phyloP scores from a whole-genome alignment of 345 rosid species.

The Streptanthus diversifolius region DNA sequence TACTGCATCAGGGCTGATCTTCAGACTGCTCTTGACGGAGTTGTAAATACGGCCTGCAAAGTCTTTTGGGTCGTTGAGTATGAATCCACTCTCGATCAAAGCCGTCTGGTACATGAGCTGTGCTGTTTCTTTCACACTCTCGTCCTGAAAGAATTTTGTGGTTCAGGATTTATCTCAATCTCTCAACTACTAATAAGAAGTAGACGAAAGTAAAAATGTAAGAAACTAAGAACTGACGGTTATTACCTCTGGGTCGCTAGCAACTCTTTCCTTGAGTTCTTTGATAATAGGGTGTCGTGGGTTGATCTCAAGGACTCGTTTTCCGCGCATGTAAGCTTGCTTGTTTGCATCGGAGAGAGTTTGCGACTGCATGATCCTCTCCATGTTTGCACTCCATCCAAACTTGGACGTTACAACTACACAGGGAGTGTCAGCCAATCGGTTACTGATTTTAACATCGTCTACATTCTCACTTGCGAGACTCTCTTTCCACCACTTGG shows the following conservation, averaged over 20 bases:
- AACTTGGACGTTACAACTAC: constrained; percentile 90
- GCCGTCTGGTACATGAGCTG: constrained; percentile 92
- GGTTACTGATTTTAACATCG: constrained; percentile 83
- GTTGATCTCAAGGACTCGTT: constrained; percentile 92
- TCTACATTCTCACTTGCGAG: constrained; percentile 86
- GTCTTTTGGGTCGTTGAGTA: constrained; percentile 70
- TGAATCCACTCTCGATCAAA: constrained; percentile 92
- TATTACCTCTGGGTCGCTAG: constrained; percentile 75
- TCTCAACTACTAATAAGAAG: neutral
- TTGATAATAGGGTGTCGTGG: constrained; percentile 94
- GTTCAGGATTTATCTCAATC: neutral
- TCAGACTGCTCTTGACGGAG: constrained; percentile 70
- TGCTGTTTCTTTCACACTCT: constrained; percentile 67
- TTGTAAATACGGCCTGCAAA: constrained; percentile 76
- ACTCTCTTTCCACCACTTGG: constrained; percentile 87
- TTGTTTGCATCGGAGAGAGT: constrained; percentile 85
- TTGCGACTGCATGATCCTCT: constrained; percentile 96
- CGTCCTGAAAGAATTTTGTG: constrained; percentile 47
- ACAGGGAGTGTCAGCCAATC: constrained; percentile 90
- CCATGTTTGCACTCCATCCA: constrained; percentile 99
- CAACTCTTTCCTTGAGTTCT: constrained; percentile 86
- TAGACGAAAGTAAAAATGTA: neutral
- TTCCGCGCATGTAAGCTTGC: constrained; percentile 93
- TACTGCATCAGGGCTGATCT: constrained; percentile 69
- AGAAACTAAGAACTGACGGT: neutral